phyloP scores from a whole-genome alignment of 2,329 filamentous ascomycete genomes.

The Achaetomium macrosporum region DNA sequence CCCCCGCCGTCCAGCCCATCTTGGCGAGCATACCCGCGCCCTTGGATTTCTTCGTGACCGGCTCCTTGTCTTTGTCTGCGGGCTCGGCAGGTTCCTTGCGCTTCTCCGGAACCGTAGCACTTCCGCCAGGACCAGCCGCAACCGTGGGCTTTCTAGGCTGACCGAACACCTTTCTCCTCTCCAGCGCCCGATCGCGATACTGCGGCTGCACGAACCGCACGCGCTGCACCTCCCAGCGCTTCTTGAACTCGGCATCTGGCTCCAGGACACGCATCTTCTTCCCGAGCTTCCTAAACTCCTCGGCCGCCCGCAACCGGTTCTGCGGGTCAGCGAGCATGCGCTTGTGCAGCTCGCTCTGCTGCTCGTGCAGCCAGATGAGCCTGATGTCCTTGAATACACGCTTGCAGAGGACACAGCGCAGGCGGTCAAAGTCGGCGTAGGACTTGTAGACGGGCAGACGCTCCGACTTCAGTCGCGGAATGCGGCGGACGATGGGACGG shows the following conservation, averaged over 20 bases:
- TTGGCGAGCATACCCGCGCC: conserved; percentile 64
- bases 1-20: conserved; percentile 65
- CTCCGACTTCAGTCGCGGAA: conserved; percentile 27
- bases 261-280: conserved; percentile 25
- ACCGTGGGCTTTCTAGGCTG: conserved; percentile 49
- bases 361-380: conserved; percentile 40
- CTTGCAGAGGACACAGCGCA: conserved; percentile 37
- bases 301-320: conserved; percentile 26
- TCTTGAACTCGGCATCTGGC: conserved; percentile 15
- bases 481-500: conserved; percentile 25
- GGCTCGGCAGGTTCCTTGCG: conserved; percentile 34
- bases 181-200: conserved; percentile 63
- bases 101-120: conserved; percentile 20
- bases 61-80: conserved; percentile 17
- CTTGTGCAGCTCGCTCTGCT: conserved; percentile 39
- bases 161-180: conserved; percentile 57
- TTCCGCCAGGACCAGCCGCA: conserved; percentile 27
- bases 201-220: conserved; percentile 26
- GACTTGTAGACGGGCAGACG: conserved; percentile 42
- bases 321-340: conserved; percentile 24
- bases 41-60: conserved; percentile 46
- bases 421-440: conserved; percentile 48
- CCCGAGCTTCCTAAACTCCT: conserved; percentile 31
- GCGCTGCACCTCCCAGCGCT: conserved; percentile 23
- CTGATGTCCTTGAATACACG: conserved; percentile 36